Percentiles rank a stretch among this genome's conserved stretches.
These are phyloP conservation scores for Talaromyces sp. DNA, from an alignment of 2,329 filamentous ascomycete genomes.

Conservation along the genomic window DNA sequence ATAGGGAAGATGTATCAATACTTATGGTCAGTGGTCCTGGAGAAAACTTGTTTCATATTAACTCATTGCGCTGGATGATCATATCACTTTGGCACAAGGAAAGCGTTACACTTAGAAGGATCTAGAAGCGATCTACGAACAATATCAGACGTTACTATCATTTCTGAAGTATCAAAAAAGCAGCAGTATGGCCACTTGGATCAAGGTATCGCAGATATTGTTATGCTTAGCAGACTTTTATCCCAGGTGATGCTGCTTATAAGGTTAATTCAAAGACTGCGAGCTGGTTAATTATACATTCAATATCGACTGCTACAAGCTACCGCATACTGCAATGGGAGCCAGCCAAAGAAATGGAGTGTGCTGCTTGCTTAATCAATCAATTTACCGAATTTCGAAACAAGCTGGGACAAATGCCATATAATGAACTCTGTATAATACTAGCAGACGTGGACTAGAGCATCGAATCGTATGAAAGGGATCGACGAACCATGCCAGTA, in stretches of 20 bases:
- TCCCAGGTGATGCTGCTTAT: constrained; percentile 7
- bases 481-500: background rate
- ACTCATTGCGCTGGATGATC: background rate
- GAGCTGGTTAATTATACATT: background rate
- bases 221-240: background rate
- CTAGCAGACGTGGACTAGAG: background rate
- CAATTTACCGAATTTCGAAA: background rate
- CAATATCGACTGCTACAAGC: background rate
- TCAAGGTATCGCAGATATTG: constrained; percentile 1
- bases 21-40: background rate
- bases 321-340: constrained; percentile 12
- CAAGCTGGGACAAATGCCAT: background rate
- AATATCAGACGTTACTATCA: constrained; percentile 1
- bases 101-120: background rate
- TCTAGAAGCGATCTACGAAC: background rate
- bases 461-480: background rate
- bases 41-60: background rate
- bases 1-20: background rate
- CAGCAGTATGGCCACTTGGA: constrained; percentile 8
- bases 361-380: constrained; percentile 8
- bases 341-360: constrained; percentile 7
- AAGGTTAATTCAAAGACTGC: background rate
- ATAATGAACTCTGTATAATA: background rate
- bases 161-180: background rate
- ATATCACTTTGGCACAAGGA: background rate